phyloP scores from a whole-genome alignment of 208 protist species.

The Leishmania arabica region DNA sequence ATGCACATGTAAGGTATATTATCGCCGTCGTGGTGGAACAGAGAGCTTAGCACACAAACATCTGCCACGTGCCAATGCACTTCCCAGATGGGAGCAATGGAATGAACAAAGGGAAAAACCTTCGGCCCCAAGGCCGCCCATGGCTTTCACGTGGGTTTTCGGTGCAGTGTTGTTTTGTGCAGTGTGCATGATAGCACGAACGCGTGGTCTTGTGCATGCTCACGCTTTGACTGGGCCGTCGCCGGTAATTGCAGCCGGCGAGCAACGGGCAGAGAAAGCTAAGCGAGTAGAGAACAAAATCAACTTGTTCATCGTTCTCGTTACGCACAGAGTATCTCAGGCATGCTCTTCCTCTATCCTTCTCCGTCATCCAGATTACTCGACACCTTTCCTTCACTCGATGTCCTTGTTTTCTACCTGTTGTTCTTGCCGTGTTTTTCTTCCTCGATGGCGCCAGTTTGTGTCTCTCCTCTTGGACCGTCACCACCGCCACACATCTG shows the following conservation, averaged over 20 bases:
- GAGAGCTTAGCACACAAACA: not conserved
- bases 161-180: not conserved
- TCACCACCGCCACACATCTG: not conserved
- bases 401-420: not conserved
- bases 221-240: not conserved
- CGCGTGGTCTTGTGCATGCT: too few relatives aligned
- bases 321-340: not conserved
- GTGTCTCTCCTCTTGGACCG: not conserved
- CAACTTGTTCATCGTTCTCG: not conserved
- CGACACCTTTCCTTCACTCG: too few relatives aligned
- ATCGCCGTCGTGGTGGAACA: not conserved
- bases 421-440: not conserved
- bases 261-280: not conserved
- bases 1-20: not conserved
- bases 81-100: not conserved
- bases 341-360: not conserved
- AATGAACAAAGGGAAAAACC: not conserved
- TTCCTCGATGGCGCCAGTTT: not conserved
- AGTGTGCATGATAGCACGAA: not conserved
- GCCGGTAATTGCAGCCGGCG: not conserved
- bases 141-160: not conserved
- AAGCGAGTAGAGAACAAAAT: not conserved
- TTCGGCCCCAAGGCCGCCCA: not conserved
- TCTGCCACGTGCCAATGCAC: not conserved
- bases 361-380: not conserved